A percentile compares a stretch with the other conserved stretches of the same genome.
Evolutionary conservation across 208 protist genomes (phyloP).

Genomic region (Leishmania guyanensis): DNA sequence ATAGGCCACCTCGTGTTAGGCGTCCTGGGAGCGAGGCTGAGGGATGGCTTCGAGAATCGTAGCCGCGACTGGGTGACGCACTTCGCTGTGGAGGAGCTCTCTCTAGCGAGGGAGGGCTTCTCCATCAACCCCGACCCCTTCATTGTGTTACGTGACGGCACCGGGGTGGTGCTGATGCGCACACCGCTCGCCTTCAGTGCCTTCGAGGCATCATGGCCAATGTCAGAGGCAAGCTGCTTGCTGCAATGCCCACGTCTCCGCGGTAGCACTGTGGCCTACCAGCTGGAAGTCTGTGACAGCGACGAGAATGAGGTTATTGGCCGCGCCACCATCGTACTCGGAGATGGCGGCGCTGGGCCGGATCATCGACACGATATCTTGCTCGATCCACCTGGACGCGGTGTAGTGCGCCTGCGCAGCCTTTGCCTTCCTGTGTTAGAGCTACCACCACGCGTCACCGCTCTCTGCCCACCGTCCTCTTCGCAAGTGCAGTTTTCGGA

Average conservation of each 20-base stretch:
- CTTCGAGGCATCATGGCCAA: slow-evolving; percentile 50
- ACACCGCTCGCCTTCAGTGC: slow-evolving; percentile 63
- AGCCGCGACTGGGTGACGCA: slow-evolving; percentile 47
- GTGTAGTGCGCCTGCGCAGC: slow-evolving; percentile 38
- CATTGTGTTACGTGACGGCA: slow-evolving; percentile 63
- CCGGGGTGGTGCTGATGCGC: slow-evolving; percentile 49
- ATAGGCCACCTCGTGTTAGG: slow-evolving; percentile 67
- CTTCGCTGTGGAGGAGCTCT: slow-evolving; percentile 61
- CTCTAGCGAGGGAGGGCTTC: slow-evolving; percentile 30
- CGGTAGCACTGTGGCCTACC: slow-evolving; percentile 56
- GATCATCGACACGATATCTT: slow-evolving; percentile 54
- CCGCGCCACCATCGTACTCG: slow-evolving; percentile 46
- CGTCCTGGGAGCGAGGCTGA: slow-evolving; percentile 51
- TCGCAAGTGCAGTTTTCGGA: neutral
- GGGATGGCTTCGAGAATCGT: slow-evolving; percentile 32
- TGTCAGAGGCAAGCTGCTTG: slow-evolving; percentile 73
- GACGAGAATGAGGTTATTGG: slow-evolving; percentile 60
- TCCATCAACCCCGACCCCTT: slow-evolving; percentile 79
- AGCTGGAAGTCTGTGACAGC: slow-evolving; percentile 83
- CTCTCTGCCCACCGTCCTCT: neutral
- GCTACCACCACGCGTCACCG: slow-evolving; percentile 4
- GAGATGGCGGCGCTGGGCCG: slow-evolving; percentile 43
- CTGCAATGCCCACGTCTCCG: slow-evolving; percentile 63
- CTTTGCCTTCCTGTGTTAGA: slow-evolving; percentile 25
- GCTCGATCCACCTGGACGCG: slow-evolving; percentile 37